phyloP scores from a whole-genome alignment of 768 basidiomycete genomes.

The Xerocomellus intermedius region DNA sequence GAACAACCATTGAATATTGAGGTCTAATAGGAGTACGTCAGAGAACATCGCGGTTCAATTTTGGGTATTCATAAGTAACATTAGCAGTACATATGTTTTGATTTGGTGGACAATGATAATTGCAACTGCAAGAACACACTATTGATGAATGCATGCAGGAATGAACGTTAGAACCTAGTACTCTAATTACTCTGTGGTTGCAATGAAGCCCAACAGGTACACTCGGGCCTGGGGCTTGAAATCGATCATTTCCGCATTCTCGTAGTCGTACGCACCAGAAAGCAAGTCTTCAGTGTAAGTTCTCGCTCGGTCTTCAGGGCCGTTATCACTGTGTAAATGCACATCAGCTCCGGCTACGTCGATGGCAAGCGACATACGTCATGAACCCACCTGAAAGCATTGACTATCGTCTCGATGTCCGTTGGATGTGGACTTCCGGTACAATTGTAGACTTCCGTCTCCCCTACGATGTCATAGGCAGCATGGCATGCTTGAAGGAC shows the following conservation, averaged over 20 bases:
- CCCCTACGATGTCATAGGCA: constrained; percentile 85
- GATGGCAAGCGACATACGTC: constrained; percentile 50
- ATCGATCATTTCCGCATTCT: constrained; percentile 84
- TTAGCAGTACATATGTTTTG: not conserved
- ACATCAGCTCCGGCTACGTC: not conserved
- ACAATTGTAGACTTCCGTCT: constrained; percentile 93
- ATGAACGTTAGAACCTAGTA: no score
- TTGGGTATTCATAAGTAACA: not conserved
- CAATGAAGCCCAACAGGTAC: constrained; percentile 89
- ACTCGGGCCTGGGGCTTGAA: constrained; percentile 83
- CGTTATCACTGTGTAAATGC: constrained; percentile 67
- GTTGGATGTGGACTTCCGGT: constrained; percentile 95
- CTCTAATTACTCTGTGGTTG: constrained; percentile 99
- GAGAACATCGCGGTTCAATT: not conserved
- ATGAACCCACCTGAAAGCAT: constrained; percentile 97
- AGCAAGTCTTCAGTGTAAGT: constrained; percentile 91
- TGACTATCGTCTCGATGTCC: constrained; percentile 91
- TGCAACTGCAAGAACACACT: not conserved
- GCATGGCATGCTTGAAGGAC: constrained; percentile 98
- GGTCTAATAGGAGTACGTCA: not conserved
- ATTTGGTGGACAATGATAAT: not conserved
- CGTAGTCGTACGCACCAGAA: constrained; percentile 85
- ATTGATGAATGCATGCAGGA: not conserved
- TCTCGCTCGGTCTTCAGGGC: constrained; percentile 89
- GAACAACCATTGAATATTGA: not conserved